Percentiles rank a stretch among this genome's conserved stretches.
Evolutionary conservation across 2,329 filamentous ascomycete species (phyloP).

Genomic region (Xylogone sp.): DNA sequence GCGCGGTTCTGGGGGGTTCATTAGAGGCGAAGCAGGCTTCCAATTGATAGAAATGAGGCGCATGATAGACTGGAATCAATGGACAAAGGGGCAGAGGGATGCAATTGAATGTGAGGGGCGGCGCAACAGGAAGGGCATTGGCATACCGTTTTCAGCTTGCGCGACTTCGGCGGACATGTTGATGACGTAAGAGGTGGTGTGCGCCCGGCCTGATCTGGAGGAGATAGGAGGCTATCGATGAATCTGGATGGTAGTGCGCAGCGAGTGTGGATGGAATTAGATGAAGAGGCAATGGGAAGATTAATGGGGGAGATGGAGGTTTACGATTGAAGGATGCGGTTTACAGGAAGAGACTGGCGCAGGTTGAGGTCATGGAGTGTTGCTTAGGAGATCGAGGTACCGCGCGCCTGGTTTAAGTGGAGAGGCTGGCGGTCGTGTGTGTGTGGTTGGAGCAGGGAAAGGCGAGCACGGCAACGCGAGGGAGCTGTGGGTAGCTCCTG

Average conservation of each 20-base stretch:
- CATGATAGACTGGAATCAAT: background rate
- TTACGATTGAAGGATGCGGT: background rate
- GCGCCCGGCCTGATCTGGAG: background rate
- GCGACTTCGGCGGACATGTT: constrained; percentile 43
- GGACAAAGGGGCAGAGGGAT: background rate
- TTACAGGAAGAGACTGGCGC: background rate
- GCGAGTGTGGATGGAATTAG: background rate
- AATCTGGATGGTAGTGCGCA: background rate
- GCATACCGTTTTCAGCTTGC: constrained; percentile 46
- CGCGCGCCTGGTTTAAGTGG: background rate
- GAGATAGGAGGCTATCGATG: constrained; percentile 4
- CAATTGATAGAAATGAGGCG: background rate
- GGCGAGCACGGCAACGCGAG: no score
- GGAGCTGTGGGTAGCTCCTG: no score
- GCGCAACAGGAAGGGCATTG: constrained; percentile 1
- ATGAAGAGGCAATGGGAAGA: background rate
- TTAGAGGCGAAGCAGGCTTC: background rate
- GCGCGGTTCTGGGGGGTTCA: background rate
- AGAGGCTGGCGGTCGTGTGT: background rate
- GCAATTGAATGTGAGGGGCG: background rate
- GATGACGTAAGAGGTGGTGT: constrained; percentile 11
- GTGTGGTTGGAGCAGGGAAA: no score
- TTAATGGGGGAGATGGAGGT: background rate
- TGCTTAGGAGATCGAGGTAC: background rate
- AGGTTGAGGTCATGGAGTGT: background rate